Evolutionary conservation across 73 alveolate species (phyloP).

Genomic region (Breviolum minutum): DNA sequence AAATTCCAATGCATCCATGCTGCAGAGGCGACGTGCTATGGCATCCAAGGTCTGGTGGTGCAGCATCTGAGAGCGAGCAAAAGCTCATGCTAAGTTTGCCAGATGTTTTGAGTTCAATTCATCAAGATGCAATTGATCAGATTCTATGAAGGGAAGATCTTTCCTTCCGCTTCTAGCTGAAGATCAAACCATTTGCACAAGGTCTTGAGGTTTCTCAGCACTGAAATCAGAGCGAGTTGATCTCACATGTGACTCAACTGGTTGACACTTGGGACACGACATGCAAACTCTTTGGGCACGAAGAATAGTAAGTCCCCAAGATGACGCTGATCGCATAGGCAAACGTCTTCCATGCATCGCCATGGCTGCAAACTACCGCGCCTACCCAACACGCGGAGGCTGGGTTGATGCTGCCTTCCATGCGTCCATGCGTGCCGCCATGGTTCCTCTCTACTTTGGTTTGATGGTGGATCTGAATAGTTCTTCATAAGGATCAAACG

Average conservation of each 20-base stretch:
- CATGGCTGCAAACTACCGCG: background rate
- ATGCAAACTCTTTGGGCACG: background rate
- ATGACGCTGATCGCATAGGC: background rate
- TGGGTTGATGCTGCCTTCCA: no score
- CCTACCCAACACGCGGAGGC: no score
- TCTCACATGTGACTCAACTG: background rate
- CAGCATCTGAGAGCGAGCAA: background rate
- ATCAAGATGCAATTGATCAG: background rate
- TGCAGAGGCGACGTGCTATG: slow-evolving; percentile 25
- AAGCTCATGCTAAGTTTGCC: slow-evolving; percentile 48
- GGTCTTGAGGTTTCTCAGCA: slow-evolving; percentile 1
- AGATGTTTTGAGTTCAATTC: slow-evolving; percentile 29
- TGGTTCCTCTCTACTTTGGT: no score
- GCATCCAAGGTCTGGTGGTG: background rate
- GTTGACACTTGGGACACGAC: background rate
- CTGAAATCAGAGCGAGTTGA: background rate
- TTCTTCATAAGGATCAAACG: no score
- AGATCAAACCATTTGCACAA: background rate
- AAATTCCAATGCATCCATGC: background rate
- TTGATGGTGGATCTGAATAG: no score
- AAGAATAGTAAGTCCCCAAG: background rate
- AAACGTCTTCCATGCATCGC: background rate
- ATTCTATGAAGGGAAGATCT: background rate
- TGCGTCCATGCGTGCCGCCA: no score
- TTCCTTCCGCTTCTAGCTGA: background rate